These are phyloP conservation scores for Taphrina confusa DNA, from an alignment of 1,139 yeast species.

Conservation along the genomic window DNA sequence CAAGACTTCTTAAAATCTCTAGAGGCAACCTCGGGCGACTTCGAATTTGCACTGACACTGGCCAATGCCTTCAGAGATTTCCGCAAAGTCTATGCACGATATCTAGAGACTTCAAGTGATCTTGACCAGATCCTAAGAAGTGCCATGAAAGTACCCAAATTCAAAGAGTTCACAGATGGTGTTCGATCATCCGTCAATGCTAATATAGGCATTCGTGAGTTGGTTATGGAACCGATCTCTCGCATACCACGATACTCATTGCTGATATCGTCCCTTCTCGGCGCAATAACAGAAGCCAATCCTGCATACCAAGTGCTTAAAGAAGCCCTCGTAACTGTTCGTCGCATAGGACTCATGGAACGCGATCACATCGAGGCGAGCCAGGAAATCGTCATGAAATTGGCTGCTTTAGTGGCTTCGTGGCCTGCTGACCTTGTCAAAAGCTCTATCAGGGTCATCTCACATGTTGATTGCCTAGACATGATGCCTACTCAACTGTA, in stretches of 20 bases:
- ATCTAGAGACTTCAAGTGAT: conserved; percentile 31
- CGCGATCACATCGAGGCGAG: conserved; percentile 20
- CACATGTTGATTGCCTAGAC: conserved; percentile 32
- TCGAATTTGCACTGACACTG: conserved; percentile 22
- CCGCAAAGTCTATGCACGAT: conserved; percentile 30
- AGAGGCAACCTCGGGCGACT: conserved; percentile 23
- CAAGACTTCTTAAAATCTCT: conserved; percentile 31
- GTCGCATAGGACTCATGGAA: conserved; percentile 33
- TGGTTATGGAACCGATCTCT: conserved; percentile 36
- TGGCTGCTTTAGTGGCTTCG: conserved; percentile 31
- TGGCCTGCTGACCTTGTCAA: conserved; percentile 35
- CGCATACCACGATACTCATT: conserved; percentile 35
- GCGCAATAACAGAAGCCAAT: conserved; percentile 18
- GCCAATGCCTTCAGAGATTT: conserved; percentile 28
- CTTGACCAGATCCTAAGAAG: conserved; percentile 25
- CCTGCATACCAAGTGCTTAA: conserved; percentile 31
- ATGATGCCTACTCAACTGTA: conserved; percentile 1
- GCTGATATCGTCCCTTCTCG: conserved; percentile 26
- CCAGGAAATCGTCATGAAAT: conserved; percentile 30
- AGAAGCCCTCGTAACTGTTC: conserved; percentile 27
- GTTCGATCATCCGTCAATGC: conserved; percentile 14
- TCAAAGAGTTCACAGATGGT: conserved; percentile 23
- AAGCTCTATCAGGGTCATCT: conserved; percentile 20
- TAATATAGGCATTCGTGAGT: conserved; percentile 34
- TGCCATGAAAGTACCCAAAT: conserved; percentile 22